Base-by-base conservation (phyloP, 805 yeast species). In the Ogataea allantospora region DNA sequence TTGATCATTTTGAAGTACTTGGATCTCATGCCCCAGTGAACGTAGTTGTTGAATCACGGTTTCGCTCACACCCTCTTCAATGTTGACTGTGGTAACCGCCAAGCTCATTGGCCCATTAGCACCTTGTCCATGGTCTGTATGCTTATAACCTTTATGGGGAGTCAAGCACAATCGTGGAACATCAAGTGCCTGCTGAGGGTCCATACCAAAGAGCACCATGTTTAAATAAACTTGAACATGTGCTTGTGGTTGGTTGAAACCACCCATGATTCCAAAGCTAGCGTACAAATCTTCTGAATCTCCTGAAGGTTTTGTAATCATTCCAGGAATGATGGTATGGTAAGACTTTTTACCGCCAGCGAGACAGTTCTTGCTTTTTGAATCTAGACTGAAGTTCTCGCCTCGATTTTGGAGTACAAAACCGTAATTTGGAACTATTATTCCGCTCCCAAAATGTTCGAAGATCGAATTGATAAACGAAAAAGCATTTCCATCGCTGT, bases 231-330 rank as follows among this genome's bases (percentile, higher is more conserved):
- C 89, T 57, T 83, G 91, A 6, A 85, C 78, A 50, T 85, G 95
- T 2, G 89, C 89, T 50, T 83, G 87, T 3, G 95, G 95, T 58
- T 86, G 95, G 66, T 80, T 83, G 63, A 78, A 85, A 0, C 91
- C 95, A 12, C 95, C 95, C 88, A 83, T 84, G 44, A 48, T 46
- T 10, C 52, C 52, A 49, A 71, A 80, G n/a, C 81, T 63, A 1
- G 88, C 88, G 51, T 70, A 79, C n/a, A 85, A 60, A 18, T 73
- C 75, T 18, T 64, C 69, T 7, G 5, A 15, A 5, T 24, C 33
- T 5, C 23, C 39, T 9, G 13, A 14, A 4, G 64, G 65, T 3
- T 65, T 58, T 10, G 95, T 85, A 20, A 85, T 73, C 80, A 85
- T 73, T 0, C 88, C 86, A 1, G 95, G 95, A 42, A 85, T 84